Evolutionary conservation across 306 rosid species (phyloP), one percentile per base, ranked within the genome.

Genomic region (Glycine soja): DNA sequence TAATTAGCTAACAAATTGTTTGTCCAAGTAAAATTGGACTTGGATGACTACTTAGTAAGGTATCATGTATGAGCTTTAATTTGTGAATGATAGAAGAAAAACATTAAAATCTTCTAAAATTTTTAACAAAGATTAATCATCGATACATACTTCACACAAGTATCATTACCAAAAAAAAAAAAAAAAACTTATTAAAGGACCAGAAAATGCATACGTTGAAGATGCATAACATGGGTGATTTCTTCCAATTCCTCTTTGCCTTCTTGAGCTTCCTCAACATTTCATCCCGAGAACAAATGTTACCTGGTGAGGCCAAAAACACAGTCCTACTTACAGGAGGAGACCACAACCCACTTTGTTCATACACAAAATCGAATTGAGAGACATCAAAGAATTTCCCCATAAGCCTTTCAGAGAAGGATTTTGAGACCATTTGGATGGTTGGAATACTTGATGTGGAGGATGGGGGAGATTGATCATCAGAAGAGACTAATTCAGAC

Each of bases 341-440:
- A 75, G 94, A 90, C 94, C 94, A 90, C 79, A 90, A 58, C 10
- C 91, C 80, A 77, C 94, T 90, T 71, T 90, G 81, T 80, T 84
- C 70, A 43, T 84, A 87, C 58, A 87, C 90, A 34, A 87, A 90
- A 69, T 85, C 90, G 50, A 81, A 87, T 56, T 90, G 83, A 13
- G 90, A 83, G 10, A 90, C 87, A 43, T 90, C 88, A 50, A 85
- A 90, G 86, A 88, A 88, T 81, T 90, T 90, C 43, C 91, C 91
- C 12, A 90, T 78, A 48, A 90, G 92, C 77, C 94, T 88, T 3
- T 90, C 92, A 0, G 94, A 90, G 8, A 80, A 83, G 10, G 92
- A 83, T 62, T 89, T 84, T 1, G 94, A 85, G 24, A 90, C 91
- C 40, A 85, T 69, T 69, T 85, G 92, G 74, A 82, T 53, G 46